A percentile compares a stretch with the other conserved stretches of the same genome.
phyloP scores from a whole-genome alignment of 768 basidiomycete species.

The Lentinus brumalis region DNA sequence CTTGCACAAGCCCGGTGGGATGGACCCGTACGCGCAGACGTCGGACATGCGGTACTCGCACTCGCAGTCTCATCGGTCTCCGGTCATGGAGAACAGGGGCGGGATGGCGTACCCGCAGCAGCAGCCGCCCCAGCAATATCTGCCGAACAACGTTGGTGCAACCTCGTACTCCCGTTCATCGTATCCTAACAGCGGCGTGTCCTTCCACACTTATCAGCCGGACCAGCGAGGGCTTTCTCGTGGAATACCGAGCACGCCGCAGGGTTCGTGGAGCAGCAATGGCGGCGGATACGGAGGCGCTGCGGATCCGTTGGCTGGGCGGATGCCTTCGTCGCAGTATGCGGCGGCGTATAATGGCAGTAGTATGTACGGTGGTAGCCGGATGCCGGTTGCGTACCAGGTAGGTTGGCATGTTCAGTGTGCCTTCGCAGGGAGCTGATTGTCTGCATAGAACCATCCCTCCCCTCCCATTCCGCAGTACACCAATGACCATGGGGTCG shows the following conservation, averaged over 20 bases:
- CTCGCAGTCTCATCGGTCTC: constrained; percentile 1
- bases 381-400: constrained; percentile 14
- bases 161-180: constrained; percentile 21
- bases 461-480: background rate
- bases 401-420: background rate
- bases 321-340: constrained; percentile 16
- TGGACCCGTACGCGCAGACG: constrained; percentile 14
- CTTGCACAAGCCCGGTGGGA: constrained; percentile 4
- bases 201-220: constrained; percentile 32
- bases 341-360: constrained; percentile 14
- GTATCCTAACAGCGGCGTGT: constrained; percentile 20
- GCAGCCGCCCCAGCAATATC: constrained; percentile 1
- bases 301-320: constrained; percentile 4
- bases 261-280: constrained; percentile 13
- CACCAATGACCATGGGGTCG: background rate
- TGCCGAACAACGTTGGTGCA: constrained; percentile 11
- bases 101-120: constrained; percentile 15
- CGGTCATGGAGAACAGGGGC: constrained; percentile 5
- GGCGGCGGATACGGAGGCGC: constrained; percentile 9
- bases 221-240: constrained; percentile 26
- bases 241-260: background rate
- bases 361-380: constrained; percentile 3
- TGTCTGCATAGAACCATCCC: background rate
- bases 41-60: constrained; percentile 18
- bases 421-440: background rate